Evolutionary conservation across 345 rosid genomes (phyloP).

Genomic region (Excoecaria cochinchinensis): DNA sequence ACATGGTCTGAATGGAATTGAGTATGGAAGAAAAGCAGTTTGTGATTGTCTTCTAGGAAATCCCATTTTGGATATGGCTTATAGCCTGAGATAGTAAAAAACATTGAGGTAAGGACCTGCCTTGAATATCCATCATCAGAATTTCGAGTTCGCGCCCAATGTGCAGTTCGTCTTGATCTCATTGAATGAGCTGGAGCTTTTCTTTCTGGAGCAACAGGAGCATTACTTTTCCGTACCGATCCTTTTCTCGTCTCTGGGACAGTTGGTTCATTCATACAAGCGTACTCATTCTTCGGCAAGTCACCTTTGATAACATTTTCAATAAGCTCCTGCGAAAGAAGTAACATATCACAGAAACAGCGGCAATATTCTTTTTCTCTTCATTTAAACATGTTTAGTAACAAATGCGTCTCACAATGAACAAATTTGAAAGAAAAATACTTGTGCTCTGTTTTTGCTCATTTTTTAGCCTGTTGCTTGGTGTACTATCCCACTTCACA

Average conservation of each 20-base stretch:
- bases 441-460: too few relatives aligned
- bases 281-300: slow-evolving; percentile 65
- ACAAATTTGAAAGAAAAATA: background rate
- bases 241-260: slow-evolving; percentile 33
- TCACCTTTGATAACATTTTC: slow-evolving; percentile 68
- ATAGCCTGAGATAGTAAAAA: too few relatives aligned
- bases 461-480: too few relatives aligned
- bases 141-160: slow-evolving; percentile 65
- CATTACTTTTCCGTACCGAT: slow-evolving; percentile 41
- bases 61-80: background rate
- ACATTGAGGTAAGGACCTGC: slow-evolving; percentile 26
- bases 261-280: slow-evolving; percentile 46
- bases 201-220: slow-evolving; percentile 44
- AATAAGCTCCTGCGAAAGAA: slow-evolving; percentile 61
- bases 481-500: background rate
- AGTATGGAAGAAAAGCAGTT: background rate
- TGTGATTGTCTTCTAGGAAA: background rate
- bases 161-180: slow-evolving; percentile 84
- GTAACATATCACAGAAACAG: slow-evolving; percentile 2
- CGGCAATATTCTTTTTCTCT: background rate
- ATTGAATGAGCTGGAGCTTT: slow-evolving; percentile 75
- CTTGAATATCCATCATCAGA: slow-evolving; percentile 88
- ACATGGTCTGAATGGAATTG: background rate
- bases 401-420: background rate
- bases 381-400: background rate